Evolutionary conservation across 1,284 basidiomycete species (phyloP).

Genomic region (Caloboletus firmus): DNA sequence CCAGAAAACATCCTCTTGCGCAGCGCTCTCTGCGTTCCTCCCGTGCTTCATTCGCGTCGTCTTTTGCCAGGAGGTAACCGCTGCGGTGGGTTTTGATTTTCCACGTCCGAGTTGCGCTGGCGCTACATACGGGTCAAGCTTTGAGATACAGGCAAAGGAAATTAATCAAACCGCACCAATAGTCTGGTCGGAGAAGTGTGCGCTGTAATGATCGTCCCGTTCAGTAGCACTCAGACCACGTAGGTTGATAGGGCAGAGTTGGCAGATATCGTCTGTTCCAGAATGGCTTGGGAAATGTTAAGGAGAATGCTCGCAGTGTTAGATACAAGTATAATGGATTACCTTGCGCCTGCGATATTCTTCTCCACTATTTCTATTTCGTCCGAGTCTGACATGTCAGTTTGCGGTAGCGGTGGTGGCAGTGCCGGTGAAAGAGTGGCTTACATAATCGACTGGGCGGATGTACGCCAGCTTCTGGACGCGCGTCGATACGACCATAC

Average conservation of each 20-base stretch:
- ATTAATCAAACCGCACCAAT: neutral
- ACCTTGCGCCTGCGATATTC: constrained; percentile 11
- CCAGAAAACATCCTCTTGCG: constrained; percentile 61
- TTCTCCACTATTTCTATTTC: constrained; percentile 29
- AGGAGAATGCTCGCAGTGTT: too few species aligned
- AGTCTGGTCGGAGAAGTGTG: constrained; percentile 32
- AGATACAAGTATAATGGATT: neutral
- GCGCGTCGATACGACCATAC: constrained; percentile 52
- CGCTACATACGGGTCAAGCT: constrained; percentile 11
- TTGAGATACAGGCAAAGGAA: neutral
- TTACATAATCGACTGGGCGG: constrained; percentile 34
- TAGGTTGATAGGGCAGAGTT: constrained; percentile 49
- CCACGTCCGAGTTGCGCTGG: constrained; percentile 1
- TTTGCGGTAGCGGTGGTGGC: constrained; percentile 14
- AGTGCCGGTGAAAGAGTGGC: constrained; percentile 5
- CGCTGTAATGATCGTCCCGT: constrained; percentile 50
- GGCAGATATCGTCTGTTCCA: constrained; percentile 40
- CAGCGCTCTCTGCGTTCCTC: constrained; percentile 13
- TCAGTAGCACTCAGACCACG: constrained; percentile 35
- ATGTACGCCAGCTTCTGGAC: constrained; percentile 41
- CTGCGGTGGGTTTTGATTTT: constrained; percentile 3
- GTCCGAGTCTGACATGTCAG: constrained; percentile 24
- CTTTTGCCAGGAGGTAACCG: neutral
- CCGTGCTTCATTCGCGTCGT: constrained; percentile 1
- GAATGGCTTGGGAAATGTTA: constrained; percentile 11